Evolutionary conservation across 441 rosid species (phyloP), one percentile per base, ranked within the genome.

Genomic region (Erysimum cheiri): DNA sequence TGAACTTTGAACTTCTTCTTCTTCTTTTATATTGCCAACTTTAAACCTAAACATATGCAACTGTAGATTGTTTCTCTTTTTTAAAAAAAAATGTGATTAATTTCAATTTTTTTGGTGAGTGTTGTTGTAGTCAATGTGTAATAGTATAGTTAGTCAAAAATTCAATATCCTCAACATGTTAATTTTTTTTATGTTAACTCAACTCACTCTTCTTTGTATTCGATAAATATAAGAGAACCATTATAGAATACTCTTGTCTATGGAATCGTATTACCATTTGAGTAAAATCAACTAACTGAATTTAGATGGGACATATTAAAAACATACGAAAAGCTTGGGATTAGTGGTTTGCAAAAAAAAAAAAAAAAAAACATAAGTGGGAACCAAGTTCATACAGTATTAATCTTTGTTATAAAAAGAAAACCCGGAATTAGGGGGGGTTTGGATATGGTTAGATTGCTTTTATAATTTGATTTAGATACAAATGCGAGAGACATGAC

Each of bases 381-480:
- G 72, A 67, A 67, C 39, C 54, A 67, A 54, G 62, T 40, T 62
- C 43, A 54, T n/a, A n/a, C n/a, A n/a, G n/a, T 8, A 55, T 54
- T 67, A 39, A 15, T 53, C 28, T 39, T 8, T 8, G 48, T 29
- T 54, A 7, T 19, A 13, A 3, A 46, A 53, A 46, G 41, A 24
- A 35, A 69, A 24, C 56, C 72, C 72, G 72, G 72, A 69, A 46
- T 69, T 69, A 9, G 8, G 72, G 64, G 47, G 17, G 15, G 11
- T 48, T 69, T 15, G 8, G 74, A 50, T 70, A 60, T 60, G 53
- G 44, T 70, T 50, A 29, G 53, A 60, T 70, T 70, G 41, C 60
- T 60, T 69, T 60, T 69, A 35, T 14, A 8, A 22, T 24, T 32
- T 55, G 2, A 44, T 43, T 55, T 43, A 8, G 8, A n/a, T 32